Conservation (phyloP, 495 filamentous ascomycete genomes). For the Annulohypoxylon stygium region DNA sequence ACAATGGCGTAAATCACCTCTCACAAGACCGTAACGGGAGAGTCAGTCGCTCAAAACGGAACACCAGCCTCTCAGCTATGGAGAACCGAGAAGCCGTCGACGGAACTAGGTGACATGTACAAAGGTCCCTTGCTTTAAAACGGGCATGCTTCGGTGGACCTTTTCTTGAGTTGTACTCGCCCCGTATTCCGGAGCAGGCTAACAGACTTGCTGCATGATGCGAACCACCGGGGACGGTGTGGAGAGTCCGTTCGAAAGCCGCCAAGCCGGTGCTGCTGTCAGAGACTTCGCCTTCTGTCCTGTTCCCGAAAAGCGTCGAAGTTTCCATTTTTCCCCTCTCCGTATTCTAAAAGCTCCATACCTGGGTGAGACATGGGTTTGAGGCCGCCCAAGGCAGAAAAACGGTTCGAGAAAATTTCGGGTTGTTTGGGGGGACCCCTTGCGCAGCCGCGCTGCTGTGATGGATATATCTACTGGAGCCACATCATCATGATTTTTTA, state of each 20-base stretch:
- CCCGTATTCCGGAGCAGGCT: constrained; percentile 2
- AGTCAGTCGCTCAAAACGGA: neutral
- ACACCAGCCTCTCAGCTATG: neutral
- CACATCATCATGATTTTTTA: constrained; percentile 17
- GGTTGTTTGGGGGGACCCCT: constrained; percentile 1
- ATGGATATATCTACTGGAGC: constrained; percentile 25
- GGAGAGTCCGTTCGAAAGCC: neutral
- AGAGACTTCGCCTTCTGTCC: neutral
- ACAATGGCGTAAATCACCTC: neutral
- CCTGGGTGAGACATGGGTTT: neutral
- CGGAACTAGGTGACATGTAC: constrained; percentile 1
- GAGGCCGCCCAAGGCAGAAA: neutral
- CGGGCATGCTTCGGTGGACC: neutral
- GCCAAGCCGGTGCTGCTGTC: neutral
- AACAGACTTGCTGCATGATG: neutral
- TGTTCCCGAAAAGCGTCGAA: neutral
- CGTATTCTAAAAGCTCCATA: neutral
- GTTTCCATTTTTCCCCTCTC: neutral
- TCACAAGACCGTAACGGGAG: neutral
- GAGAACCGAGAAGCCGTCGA: neutral
- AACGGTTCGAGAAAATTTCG: neutral
- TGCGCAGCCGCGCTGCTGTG: neutral
- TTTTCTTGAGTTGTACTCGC: neutral
- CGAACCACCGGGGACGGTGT: constrained; percentile 12
- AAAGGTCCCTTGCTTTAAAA: constrained; percentile 5